Evolutionary conservation across 148 eudicot species (phyloP).

Genomic region (Fagopyrum homotropicum): DNA sequence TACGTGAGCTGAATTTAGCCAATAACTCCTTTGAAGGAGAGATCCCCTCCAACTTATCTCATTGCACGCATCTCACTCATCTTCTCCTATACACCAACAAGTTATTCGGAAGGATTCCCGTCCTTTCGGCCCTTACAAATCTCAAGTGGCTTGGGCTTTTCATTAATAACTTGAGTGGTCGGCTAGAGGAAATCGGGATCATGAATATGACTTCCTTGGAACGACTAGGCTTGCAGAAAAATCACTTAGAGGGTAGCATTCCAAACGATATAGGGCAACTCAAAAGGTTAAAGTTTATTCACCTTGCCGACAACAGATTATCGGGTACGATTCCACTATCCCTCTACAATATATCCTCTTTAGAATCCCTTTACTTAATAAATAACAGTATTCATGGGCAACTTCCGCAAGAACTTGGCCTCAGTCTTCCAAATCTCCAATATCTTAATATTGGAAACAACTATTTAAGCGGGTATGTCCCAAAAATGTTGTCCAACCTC

Average conservation of each 20-base stretch:
- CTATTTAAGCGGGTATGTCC: too few relatives aligned
- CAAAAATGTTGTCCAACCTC: too few relatives aligned
- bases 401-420: conserved; percentile 18
- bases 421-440: too few relatives aligned
- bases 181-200: not conserved
- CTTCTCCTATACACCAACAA: conserved; percentile 9
- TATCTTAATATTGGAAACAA: too few relatives aligned
- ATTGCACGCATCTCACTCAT: conserved; percentile 1
- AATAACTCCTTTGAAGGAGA: not conserved
- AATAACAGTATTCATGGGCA: conserved; percentile 18
- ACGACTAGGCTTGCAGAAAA: not conserved
- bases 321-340: conserved; percentile 20
- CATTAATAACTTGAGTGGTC: conserved; percentile 24
- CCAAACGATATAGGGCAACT: not conserved
- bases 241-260: not conserved
- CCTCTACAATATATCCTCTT: conserved; percentile 18
- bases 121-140: conserved; percentile 14
- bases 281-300: not conserved
- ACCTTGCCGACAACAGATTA: not conserved
- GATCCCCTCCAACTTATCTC: conserved; percentile 15
- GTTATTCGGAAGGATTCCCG: conserved; percentile 20
- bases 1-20: too few relatives aligned
- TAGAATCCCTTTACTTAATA: not conserved
- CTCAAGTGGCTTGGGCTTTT: not conserved
- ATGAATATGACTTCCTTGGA: not conserved